phyloP scores from a whole-genome alignment of 768 basidiomycete species.

The Lactarius sanguifluus region DNA sequence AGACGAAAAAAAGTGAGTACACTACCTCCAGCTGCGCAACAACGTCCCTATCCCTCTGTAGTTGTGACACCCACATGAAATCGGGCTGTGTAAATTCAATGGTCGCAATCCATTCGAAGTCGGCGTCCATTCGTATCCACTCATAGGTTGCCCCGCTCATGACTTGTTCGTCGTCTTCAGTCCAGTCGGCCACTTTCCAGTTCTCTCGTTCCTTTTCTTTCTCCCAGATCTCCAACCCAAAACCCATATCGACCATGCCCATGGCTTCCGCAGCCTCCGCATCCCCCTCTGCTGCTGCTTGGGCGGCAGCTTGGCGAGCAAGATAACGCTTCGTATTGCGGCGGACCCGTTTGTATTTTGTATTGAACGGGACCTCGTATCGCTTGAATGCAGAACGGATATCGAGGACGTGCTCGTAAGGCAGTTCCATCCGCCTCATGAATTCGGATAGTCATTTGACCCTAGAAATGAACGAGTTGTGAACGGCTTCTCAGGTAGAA shows the following conservation, averaged over 20 bases:
- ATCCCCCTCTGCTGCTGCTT: slow-evolving; percentile 91
- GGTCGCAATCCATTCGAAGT: slow-evolving; percentile 97
- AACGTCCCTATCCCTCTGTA: slow-evolving; percentile 94
- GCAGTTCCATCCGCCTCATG: slow-evolving; percentile 99
- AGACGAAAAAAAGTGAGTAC: slow-evolving; percentile 6
- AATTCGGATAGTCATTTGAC: slow-evolving; percentile 97
- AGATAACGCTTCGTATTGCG: slow-evolving; percentile 95
- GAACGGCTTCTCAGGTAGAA: background rate
- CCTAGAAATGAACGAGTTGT: slow-evolving; percentile 44
- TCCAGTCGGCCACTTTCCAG: slow-evolving; percentile 98
- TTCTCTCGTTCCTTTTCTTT: slow-evolving; percentile 88
- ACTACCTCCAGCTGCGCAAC: slow-evolving; percentile 92
- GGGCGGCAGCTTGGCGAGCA: slow-evolving; percentile 88
- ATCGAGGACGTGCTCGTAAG: slow-evolving; percentile 97
- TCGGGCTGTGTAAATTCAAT: slow-evolving; percentile 93
- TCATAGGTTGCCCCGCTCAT: slow-evolving; percentile 98
- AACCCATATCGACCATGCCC: slow-evolving; percentile 92
- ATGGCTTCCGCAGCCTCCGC: slow-evolving; percentile 90
- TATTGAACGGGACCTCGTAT: slow-evolving; percentile 98
- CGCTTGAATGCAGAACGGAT: slow-evolving; percentile 84
- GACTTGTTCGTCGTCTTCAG: slow-evolving; percentile 88
- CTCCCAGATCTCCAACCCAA: slow-evolving; percentile 94
- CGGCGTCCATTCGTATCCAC: slow-evolving; percentile 99
- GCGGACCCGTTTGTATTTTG: slow-evolving; percentile 95
- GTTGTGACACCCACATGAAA: slow-evolving; percentile 98